Evolutionary conservation across 768 basidiomycete genomes (phyloP).

Genomic region (Gloeophyllum trabeum): DNA sequence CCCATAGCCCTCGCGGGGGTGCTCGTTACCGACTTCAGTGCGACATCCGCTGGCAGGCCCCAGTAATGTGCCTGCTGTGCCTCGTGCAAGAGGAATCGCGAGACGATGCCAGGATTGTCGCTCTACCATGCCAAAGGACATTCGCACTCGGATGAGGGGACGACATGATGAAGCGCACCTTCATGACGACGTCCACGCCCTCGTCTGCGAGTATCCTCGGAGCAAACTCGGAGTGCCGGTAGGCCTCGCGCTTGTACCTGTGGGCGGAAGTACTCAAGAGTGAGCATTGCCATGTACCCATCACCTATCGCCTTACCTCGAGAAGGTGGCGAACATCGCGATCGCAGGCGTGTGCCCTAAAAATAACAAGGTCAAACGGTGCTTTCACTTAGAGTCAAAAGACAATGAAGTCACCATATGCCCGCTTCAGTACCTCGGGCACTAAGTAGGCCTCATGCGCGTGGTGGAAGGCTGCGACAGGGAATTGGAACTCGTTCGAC

Average conservation of each 20-base stretch:
- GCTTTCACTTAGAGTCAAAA: too few species aligned
- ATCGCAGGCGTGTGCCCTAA: conserved; percentile 41
- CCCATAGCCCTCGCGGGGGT: conserved; percentile 56
- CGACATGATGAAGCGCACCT: conserved; percentile 19
- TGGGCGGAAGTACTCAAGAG: conserved; percentile 6
- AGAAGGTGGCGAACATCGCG: conserved; percentile 62
- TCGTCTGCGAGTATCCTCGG: conserved; percentile 38
- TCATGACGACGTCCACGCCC: conserved; percentile 40
- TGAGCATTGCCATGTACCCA: not conserved
- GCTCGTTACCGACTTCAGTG: conserved; percentile 52
- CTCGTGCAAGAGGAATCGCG: conserved; percentile 58
- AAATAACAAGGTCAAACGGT: too few species aligned
- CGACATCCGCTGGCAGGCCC: conserved; percentile 41
- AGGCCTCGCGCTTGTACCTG: conserved; percentile 47
- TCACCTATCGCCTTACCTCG: conserved; percentile 20
- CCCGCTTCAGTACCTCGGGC: conserved; percentile 58
- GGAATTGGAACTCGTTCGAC: conserved; percentile 75
- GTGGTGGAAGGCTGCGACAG: conserved; percentile 67
- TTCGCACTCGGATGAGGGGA: not conserved
- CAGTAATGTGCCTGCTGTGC: conserved; percentile 62
- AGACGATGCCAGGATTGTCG: conserved; percentile 47
- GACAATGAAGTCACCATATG: conserved; percentile 34
- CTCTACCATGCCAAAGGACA: conserved; percentile 18
- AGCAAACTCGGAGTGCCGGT: conserved; percentile 44
- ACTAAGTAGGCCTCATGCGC: conserved; percentile 76